phyloP scores from a whole-genome alignment of 176 grass and related monocot species.

The Triticum turgidum region DNA sequence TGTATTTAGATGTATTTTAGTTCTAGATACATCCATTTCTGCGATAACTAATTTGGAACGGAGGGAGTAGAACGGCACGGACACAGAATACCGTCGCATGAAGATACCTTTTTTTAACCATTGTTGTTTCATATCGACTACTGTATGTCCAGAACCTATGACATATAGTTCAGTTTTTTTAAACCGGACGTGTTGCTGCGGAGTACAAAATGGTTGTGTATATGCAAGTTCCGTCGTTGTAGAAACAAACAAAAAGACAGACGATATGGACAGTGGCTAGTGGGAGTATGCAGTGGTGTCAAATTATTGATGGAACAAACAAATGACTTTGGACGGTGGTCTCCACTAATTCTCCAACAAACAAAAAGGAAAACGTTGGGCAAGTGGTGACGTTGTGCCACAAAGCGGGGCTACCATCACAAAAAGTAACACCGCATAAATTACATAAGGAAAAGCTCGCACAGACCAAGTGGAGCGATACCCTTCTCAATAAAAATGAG shows the following conservation, averaged over 20 bases:
- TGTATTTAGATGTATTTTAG: too few relatives aligned
- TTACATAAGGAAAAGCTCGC: neutral
- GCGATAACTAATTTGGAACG: too few relatives aligned
- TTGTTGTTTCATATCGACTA: too few relatives aligned
- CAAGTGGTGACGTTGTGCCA: neutral
- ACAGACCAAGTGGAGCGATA: slow-evolving; percentile 31
- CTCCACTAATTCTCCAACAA: slow-evolving; percentile 13
- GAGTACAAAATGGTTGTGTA: neutral
- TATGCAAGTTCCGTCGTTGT: neutral
- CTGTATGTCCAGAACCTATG: too few relatives aligned
- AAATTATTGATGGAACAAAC: slow-evolving; percentile 6
- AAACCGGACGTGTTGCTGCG: too few relatives aligned
- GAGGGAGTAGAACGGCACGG: too few relatives aligned
- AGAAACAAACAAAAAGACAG: slow-evolving; percentile 15
- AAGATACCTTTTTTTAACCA: too few relatives aligned
- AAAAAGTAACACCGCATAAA: neutral
- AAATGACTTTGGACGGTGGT: neutral
- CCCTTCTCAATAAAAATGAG: slow-evolving; percentile 2
- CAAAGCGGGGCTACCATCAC: neutral
- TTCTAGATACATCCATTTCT: too few relatives aligned
- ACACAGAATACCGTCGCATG: too few relatives aligned
- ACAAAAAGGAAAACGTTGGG: neutral
- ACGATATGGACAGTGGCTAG: neutral
- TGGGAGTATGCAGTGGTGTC: slow-evolving; percentile 13
- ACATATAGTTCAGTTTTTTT: neutral